These are phyloP conservation scores for Starmera quercuum DNA, from an alignment of 805 yeast species.

Conservation along the genomic window DNA sequence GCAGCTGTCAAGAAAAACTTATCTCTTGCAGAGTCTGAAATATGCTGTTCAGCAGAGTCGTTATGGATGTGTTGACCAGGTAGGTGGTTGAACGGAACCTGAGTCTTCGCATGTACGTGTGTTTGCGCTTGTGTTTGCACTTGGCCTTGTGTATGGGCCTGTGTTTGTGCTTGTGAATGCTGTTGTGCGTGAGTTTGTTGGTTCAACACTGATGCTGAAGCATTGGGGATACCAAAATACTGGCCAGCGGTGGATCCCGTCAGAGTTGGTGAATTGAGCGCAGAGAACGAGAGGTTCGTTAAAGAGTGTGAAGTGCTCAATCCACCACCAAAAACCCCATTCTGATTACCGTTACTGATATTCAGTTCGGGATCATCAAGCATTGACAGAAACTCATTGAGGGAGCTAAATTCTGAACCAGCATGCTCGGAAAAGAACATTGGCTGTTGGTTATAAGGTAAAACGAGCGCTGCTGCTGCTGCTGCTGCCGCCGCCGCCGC, in stretches of 20 bases:
- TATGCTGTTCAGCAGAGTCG: slow-evolving; percentile 7
- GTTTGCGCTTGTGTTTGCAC: not conserved
- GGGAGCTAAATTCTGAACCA: slow-evolving; percentile 84
- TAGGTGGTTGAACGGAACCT: slow-evolving; percentile 6
- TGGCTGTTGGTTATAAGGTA: slow-evolving; percentile 72
- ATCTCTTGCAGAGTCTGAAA: slow-evolving; percentile 73
- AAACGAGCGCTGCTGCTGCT: too few relatives aligned
- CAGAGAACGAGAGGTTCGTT: slow-evolving; percentile 17
- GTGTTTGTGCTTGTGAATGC: not conserved
- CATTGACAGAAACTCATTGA: slow-evolving; percentile 84
- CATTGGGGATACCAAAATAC: too few relatives aligned
- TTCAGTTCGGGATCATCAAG: slow-evolving; percentile 75
- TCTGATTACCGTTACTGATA: slow-evolving; percentile 6
- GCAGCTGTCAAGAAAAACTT: slow-evolving; percentile 94
- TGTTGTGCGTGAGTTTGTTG: slow-evolving; percentile 1
- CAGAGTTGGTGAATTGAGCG: slow-evolving; percentile 16
- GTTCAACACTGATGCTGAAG: slow-evolving; percentile 7
- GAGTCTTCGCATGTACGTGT: slow-evolving; percentile 4
- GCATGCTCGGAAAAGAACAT: slow-evolving; percentile 87
- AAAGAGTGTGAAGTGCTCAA: slow-evolving; percentile 18
- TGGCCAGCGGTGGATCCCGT: not conserved
- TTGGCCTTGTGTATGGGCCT: not conserved
- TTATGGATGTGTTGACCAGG: slow-evolving; percentile 7
- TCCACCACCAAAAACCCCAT: slow-evolving; percentile 1
- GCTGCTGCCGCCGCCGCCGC: too few relatives aligned